These are phyloP conservation scores for Vitis rotundifolia DNA, from an alignment of 164 flowering plant species.

Conservation along the genomic window DNA sequence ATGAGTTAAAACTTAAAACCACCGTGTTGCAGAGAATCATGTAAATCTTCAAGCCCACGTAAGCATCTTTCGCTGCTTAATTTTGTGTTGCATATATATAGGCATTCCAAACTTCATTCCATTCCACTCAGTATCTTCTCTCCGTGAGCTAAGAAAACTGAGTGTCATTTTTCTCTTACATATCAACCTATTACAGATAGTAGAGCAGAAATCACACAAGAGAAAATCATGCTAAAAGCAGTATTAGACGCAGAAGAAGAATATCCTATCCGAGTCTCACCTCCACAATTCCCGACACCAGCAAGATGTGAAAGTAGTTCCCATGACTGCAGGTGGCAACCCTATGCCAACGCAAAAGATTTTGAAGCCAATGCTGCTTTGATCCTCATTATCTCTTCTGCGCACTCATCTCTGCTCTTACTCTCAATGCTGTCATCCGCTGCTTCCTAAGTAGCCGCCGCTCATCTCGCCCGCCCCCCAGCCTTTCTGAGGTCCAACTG, in stretches of 20 bases:
- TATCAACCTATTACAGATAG: no score
- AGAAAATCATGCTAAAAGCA: slow-evolving; percentile 1
- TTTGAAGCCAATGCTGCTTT: slow-evolving; percentile 38
- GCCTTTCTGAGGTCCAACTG: neutral
- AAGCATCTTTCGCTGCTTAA: slow-evolving; percentile 1
- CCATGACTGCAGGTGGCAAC: slow-evolving; percentile 27
- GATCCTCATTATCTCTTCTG: slow-evolving; percentile 45
- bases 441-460: slow-evolving; percentile 33
- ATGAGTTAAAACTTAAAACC: no score
- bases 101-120: neutral
- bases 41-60: slow-evolving; percentile 7
- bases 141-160: neutral
- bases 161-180: no score
- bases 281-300: slow-evolving; percentile 11
- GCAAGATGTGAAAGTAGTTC: slow-evolving; percentile 6
- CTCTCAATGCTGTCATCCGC: slow-evolving; percentile 44
- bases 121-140: neutral
- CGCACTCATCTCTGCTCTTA: slow-evolving; percentile 42
- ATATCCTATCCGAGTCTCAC: slow-evolving; percentile 9
- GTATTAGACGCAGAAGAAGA: neutral
- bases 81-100: neutral
- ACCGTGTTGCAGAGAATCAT: neutral
- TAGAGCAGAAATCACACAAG: no score
- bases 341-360: slow-evolving; percentile 30
- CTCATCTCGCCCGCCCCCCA: neutral